Percentiles rank a stretch among this genome's conserved stretches.
Conservation (phyloP, 148 eudicot genomes). For the Polygonum maritimum region DNA sequence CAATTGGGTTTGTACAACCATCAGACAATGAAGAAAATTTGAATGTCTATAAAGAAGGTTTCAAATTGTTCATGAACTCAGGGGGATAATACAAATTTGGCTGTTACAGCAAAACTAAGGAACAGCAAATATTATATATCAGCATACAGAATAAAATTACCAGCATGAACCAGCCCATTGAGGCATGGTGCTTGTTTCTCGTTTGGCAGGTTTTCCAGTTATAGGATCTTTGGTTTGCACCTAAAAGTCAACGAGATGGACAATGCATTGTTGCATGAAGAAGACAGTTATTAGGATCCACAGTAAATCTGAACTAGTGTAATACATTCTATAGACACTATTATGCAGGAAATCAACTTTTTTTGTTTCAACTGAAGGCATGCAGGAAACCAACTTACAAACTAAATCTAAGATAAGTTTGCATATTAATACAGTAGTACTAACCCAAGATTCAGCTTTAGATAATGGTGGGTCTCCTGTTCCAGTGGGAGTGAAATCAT, state of each 20-base stretch:
- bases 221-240: conserved; percentile 62
- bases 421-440: background rate
- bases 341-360: background rate
- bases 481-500: conserved; percentile 96
- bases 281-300: background rate
- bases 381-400: background rate
- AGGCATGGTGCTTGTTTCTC: conserved; percentile 98
- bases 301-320: background rate
- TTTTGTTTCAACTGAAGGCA: background rate
- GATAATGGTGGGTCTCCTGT: conserved; percentile 98
- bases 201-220: conserved; percentile 65
- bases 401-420: background rate
- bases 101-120: background rate
- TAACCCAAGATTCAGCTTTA: conserved; percentile 88
- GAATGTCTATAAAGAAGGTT: background rate
- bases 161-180: conserved; percentile 99
- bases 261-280: background rate
- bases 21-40: conserved; percentile 1
- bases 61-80: background rate
- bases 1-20: background rate
- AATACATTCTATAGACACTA: background rate
- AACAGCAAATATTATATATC: background rate
- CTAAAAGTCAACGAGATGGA: conserved; percentile 27
- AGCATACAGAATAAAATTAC: conserved; percentile 25
- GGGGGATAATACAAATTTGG: background rate